These are phyloP conservation scores for Ceratorhiza oryzae-sativae DNA, from an alignment of 1,284 basidiomycete species.

Conservation along the genomic window DNA sequence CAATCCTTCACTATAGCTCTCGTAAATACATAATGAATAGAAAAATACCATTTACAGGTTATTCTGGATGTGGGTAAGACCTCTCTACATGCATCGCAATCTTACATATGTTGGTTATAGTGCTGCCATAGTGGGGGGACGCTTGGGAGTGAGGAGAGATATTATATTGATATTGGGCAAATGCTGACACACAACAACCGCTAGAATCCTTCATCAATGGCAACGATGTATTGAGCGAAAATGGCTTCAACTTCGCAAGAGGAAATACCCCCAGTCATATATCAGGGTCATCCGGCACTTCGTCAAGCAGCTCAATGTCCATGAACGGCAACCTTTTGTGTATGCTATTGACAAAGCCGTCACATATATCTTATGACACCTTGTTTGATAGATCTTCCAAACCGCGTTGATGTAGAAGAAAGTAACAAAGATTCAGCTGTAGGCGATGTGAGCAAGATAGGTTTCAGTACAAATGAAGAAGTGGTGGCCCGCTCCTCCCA, in stretches of 20 bases:
- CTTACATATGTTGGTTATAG: background rate
- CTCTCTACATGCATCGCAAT: background rate
- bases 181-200: background rate
- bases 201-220: background rate
- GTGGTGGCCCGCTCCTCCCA: too few species aligned
- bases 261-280: background rate
- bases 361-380: too few species aligned
- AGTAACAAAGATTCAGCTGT: too few species aligned
- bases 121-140: conserved; percentile 35
- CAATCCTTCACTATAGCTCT: background rate
- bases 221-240: too few species aligned
- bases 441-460: too few species aligned
- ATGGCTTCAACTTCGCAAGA: background rate
- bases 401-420: too few species aligned
- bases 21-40: background rate
- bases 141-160: background rate
- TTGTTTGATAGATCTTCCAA: too few species aligned
- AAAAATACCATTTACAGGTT: background rate
- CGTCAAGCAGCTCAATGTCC: too few species aligned
- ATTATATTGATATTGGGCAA: background rate
- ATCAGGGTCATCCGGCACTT: too few species aligned
- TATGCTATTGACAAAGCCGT: too few species aligned
- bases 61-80: conserved; percentile 17
- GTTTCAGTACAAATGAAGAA: too few species aligned
- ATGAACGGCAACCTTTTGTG: too few species aligned